Evolutionary conservation across 2,329 filamentous ascomycete genomes (phyloP).

Genomic region (Pseudopyrenochaeta lycopersici): DNA sequence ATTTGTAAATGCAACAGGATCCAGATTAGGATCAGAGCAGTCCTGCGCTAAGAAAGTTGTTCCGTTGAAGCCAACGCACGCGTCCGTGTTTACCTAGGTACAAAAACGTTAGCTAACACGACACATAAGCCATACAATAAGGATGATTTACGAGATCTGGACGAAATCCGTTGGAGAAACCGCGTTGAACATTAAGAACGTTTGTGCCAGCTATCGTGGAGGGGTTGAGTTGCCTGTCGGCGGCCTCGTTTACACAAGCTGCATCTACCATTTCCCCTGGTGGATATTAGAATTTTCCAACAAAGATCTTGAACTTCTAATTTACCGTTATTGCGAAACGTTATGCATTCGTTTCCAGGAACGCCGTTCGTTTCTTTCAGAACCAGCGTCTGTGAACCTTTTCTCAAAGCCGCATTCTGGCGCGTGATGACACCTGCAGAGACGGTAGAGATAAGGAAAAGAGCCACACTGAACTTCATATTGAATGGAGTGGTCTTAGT

Average conservation of each 20-base stretch:
- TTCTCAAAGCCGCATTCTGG: too few species aligned
- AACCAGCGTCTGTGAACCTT: slow-evolving; percentile 41
- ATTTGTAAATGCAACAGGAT: slow-evolving; percentile 21
- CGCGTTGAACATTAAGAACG: slow-evolving; percentile 51
- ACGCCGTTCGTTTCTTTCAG: slow-evolving; percentile 52
- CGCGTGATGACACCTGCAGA: too few species aligned
- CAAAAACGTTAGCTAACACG: too few species aligned
- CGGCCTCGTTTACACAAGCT: slow-evolving; percentile 48
- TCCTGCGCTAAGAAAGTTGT: slow-evolving; percentile 51
- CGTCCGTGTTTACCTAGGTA: slow-evolving; percentile 24
- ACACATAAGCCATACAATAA: too few species aligned
- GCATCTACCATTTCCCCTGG: slow-evolving; percentile 55
- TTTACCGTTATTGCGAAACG: slow-evolving; percentile 54
- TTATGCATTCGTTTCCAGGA: slow-evolving; percentile 40
- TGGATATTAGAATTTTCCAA: neutral
- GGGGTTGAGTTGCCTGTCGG: slow-evolving; percentile 54
- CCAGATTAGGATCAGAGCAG: slow-evolving; percentile 30
- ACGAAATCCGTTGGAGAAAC: slow-evolving; percentile 51
- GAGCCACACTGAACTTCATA: too few species aligned
- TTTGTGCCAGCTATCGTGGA: slow-evolving; percentile 42
- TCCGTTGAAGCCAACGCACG: slow-evolving; percentile 54
- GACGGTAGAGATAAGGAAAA: too few species aligned
- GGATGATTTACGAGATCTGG: slow-evolving; percentile 47
- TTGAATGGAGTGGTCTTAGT: too few species aligned
- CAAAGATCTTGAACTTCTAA: neutral